phyloP scores from a whole-genome alignment of 164 flowering plant genomes.

The Piper longum region DNA sequence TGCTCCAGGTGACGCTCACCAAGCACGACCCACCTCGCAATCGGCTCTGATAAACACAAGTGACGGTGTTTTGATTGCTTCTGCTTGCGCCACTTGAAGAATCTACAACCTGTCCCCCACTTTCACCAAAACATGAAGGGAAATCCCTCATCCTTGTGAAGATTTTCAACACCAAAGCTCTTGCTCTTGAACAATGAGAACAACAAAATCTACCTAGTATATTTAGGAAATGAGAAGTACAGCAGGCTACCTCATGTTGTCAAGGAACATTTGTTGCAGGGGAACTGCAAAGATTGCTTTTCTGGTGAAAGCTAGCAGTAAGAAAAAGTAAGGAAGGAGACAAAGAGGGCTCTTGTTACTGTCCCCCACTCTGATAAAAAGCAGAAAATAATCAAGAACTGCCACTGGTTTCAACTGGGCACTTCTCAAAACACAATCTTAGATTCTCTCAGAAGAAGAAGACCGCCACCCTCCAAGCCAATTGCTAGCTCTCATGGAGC shows the following conservation, averaged over 20 bases:
- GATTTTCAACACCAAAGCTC: background rate
- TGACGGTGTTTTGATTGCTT: conserved; percentile 27
- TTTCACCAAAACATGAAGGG: conserved; percentile 39
- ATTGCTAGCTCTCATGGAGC: background rate
- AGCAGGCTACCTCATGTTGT: background rate
- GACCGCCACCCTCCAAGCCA: background rate
- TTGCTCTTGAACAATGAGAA: background rate
- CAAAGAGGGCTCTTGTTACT: conserved; percentile 1
- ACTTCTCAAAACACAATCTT: conserved; percentile 2
- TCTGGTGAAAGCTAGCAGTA: conserved; percentile 9
- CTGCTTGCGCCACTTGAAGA: conserved; percentile 16
- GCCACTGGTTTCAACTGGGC: background rate
- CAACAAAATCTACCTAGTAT: background rate
- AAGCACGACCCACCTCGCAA: conserved; percentile 16
- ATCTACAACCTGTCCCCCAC: conserved; percentile 35
- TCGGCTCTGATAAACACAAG: conserved; percentile 22
- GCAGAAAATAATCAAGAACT: background rate
- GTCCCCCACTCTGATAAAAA: background rate
- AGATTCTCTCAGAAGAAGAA: background rate
- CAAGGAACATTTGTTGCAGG: conserved; percentile 5
- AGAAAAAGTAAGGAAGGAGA: conserved; percentile 2
- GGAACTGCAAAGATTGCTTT: conserved; percentile 3
- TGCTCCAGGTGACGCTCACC: conserved; percentile 32
- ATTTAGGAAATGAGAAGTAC: background rate
- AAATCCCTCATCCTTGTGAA: conserved; percentile 24